These are phyloP conservation scores for Xylaria hypoxylon DNA, from an alignment of 2,329 filamentous ascomycete genomes.

Conservation along the genomic window DNA sequence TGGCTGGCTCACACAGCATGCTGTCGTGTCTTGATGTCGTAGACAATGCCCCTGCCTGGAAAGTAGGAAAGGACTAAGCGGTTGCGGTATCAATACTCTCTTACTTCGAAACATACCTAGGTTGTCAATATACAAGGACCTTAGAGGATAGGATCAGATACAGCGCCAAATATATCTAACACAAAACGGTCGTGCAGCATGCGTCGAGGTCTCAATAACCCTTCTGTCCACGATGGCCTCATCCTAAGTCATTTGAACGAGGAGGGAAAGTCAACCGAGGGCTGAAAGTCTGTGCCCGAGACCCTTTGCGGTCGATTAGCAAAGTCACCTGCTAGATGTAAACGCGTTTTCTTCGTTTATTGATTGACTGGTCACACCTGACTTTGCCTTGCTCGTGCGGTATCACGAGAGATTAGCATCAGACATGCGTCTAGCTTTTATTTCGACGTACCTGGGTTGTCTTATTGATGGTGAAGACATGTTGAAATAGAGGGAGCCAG, in stretches of 20 bases:
- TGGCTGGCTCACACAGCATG: constrained; percentile 1
- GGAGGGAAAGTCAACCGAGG: constrained; percentile 30
- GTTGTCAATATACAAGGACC: not conserved
- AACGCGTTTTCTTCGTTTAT: not conserved
- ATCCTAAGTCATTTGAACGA: constrained; percentile 17
- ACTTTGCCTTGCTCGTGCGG: constrained; percentile 19
- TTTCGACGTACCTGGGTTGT: not conserved
- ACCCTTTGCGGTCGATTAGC: not conserved
- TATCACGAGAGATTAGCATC: constrained; percentile 21
- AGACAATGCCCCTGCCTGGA: not conserved
- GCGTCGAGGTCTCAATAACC: constrained; percentile 35
- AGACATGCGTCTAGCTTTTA: constrained; percentile 26
- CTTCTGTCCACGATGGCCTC: constrained; percentile 8
- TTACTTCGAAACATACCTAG: not conserved
- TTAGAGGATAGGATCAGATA: not conserved
- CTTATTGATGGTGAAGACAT: not conserved
- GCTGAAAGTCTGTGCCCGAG: constrained; percentile 9
- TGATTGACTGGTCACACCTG: constrained; percentile 19
- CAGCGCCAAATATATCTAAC: constrained; percentile 26
- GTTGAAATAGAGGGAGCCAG: not conserved
- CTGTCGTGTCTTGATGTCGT: constrained; percentile 4
- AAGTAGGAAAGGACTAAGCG: not conserved
- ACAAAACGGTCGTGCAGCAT: constrained; percentile 45
- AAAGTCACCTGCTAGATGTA: not conserved
- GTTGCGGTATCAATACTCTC: constrained; percentile 1